phyloP scores from a whole-genome alignment of 1,139 yeast species.

The Suhomyces bokatorum region DNA sequence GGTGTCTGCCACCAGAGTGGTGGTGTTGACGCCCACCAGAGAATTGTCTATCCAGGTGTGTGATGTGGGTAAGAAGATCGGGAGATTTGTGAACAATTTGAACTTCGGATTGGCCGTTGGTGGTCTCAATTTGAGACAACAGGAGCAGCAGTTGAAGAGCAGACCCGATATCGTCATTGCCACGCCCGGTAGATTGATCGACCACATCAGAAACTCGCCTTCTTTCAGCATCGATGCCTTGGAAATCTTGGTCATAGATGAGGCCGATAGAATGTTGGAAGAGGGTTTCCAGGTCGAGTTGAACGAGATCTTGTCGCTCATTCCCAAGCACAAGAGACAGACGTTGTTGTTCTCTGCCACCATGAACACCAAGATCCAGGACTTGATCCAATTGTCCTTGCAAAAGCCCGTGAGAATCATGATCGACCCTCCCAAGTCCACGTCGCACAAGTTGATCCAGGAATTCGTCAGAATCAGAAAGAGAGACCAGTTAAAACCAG shows the following conservation, averaged over 20 bases:
- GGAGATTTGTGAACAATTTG: constrained; percentile 71
- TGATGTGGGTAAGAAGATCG: constrained; percentile 87
- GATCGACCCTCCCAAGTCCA: constrained; percentile 95
- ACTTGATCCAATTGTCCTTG: constrained; percentile 80
- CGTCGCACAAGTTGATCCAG: constrained; percentile 82
- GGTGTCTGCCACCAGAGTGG: constrained; percentile 83
- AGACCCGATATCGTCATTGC: constrained; percentile 97
- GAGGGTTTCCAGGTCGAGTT: constrained; percentile 97
- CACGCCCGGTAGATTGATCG: constrained; percentile 95
- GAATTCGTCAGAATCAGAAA: constrained; percentile 94
- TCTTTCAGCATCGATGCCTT: constrained; percentile 87
- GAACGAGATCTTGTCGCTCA: constrained; percentile 79
- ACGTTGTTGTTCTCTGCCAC: constrained; percentile 95
- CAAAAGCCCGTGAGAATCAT: constrained; percentile 89
- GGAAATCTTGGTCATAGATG: constrained; percentile 90
- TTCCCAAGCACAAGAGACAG: constrained; percentile 86
- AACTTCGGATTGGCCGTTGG: constrained; percentile 95
- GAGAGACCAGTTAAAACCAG: constrained; percentile 80
- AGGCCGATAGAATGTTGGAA: constrained; percentile 98
- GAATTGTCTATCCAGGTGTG: constrained; percentile 95
- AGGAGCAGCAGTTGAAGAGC: constrained; percentile 86
- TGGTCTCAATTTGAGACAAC: constrained; percentile 91
- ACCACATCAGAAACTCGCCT: constrained; percentile 93
- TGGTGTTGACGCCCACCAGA: constrained; percentile 93
- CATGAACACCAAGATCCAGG: constrained; percentile 91